Evolutionary conservation across 2,329 filamentous ascomycete species (phyloP).

Genomic region (Dothideomycetes sp.): DNA sequence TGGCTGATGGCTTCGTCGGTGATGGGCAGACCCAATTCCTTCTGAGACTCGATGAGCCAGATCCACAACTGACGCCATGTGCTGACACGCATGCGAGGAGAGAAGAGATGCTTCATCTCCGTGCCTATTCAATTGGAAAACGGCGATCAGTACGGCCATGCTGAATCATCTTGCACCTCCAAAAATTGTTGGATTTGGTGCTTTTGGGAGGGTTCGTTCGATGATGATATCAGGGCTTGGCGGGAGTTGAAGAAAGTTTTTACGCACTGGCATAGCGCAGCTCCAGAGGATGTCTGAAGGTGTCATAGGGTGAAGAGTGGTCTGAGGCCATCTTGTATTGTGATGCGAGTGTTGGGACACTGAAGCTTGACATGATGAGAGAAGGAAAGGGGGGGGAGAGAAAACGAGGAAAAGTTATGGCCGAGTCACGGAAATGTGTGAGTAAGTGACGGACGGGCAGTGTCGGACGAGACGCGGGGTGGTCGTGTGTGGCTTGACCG

Average conservation of each 20-base stretch:
- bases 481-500: background rate
- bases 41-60: slow-evolving; percentile 71
- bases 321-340: slow-evolving; percentile 14
- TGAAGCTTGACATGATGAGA: slow-evolving; percentile 15
- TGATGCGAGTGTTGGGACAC: slow-evolving; percentile 11
- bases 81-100: slow-evolving; percentile 61
- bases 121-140: too few species aligned
- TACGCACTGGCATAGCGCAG: slow-evolving; percentile 18
- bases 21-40: slow-evolving; percentile 69
- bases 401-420: background rate
- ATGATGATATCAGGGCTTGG: slow-evolving; percentile 4
- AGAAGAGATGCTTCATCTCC: slow-evolving; percentile 75
- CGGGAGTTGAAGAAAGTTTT: background rate
- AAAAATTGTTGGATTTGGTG: too few species aligned
- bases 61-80: slow-evolving; percentile 84
- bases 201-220: too few species aligned
- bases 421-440: slow-evolving; percentile 5
- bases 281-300: slow-evolving; percentile 18
- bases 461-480: background rate
- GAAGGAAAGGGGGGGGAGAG: slow-evolving; percentile 1
- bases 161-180: too few species aligned
- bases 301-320: slow-evolving; percentile 15
- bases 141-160: background rate
- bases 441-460: too few species aligned
- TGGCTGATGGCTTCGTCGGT: slow-evolving; percentile 50